These are phyloP conservation scores for Cercis canadensis DNA, from an alignment of 306 rosid genomes.

Conservation along the genomic window DNA sequence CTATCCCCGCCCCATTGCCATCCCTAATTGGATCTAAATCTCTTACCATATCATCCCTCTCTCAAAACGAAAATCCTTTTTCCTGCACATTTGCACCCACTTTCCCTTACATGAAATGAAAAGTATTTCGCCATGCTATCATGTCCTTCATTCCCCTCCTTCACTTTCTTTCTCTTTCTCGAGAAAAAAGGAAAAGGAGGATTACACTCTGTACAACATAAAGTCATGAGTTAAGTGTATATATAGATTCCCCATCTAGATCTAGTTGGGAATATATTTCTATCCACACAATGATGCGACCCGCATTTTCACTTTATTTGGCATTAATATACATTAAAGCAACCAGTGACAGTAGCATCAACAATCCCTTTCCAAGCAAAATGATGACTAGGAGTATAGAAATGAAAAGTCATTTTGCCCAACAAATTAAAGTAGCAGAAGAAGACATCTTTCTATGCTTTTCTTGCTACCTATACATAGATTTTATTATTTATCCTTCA, in stretches of 20 bases:
- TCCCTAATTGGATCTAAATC: too few species aligned
- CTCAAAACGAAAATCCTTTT: slow-evolving; percentile 42
- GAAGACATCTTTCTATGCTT: slow-evolving; percentile 26
- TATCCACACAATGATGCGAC: slow-evolving; percentile 61
- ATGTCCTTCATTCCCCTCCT: slow-evolving; percentile 42
- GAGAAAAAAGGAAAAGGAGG: slow-evolving; percentile 40
- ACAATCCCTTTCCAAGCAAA: slow-evolving; percentile 73
- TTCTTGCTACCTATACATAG: background rate
- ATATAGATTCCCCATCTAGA: slow-evolving; percentile 54
- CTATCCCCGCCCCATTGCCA: too few species aligned
- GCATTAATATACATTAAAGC: slow-evolving; percentile 39
- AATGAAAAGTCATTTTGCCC: too few species aligned
- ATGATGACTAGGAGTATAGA: too few species aligned
- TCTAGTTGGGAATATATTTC: slow-evolving; percentile 69
- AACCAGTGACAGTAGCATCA: slow-evolving; percentile 35
- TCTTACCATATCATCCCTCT: background rate
- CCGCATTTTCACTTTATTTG: slow-evolving; percentile 55
- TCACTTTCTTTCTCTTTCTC: slow-evolving; percentile 46
- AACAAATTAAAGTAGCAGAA: slow-evolving; percentile 41
- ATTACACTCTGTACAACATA: slow-evolving; percentile 39
- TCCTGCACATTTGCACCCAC: slow-evolving; percentile 53
- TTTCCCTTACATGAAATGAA: slow-evolving; percentile 64
- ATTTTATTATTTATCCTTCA: background rate
- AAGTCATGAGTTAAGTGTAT: slow-evolving; percentile 55
- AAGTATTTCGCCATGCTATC: slow-evolving; percentile 56